Base-by-base conservation (phyloP, 169 alveolate species). In the Neospora caninum region DNA sequence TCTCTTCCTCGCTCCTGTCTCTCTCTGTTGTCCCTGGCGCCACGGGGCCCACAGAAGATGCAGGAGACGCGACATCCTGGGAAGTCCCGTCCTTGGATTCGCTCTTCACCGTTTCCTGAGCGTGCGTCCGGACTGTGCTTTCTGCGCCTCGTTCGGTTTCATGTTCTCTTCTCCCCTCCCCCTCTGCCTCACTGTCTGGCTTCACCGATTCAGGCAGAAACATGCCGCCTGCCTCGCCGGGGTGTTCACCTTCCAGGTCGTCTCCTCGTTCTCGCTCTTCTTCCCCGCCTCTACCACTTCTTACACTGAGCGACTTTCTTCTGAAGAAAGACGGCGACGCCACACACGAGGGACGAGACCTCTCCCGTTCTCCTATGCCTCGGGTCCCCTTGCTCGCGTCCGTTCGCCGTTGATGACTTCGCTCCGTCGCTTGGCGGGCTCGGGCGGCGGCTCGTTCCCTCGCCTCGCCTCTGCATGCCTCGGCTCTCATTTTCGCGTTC, bases 381-480 rank as follows among this genome's bases (percentile, higher is more conserved):
- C 73, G 73, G 0, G 73, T 22, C 73, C 73, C 73, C n/a, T 27
- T 16, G n/a, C 73, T 64, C 73, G 86, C 31, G 49, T 78, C 86
- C 4, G 43, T n/a, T 43, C 86, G 86, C 29, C 49, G 39, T 43
- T 78, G 86, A 0, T 78, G 86, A 20, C n/a, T n/a, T 18, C 45
- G 86, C 86, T 78, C 49, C 31, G 86, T 16, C 49, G 86, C 86
- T 16, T 78, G 39, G 31, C 27, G 86, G n/a, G 49, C 45, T 20
- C 49, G 86, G 39, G 86, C 86, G 29, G 54, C 58, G 38, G 73
- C 53, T 7, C 69, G 82, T 34, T 54, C 41, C 2, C 93, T 18
- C 29, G 93, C 93, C 64, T 88, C 93, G 27, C 42, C 58, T 7
- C 93, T 49, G 64, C 93, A 88, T 16, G 84, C 64, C 64, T 88